Percentiles rank a stretch among this genome's conserved stretches.
Evolutionary conservation across 352 stramenopile species (phyloP).

Genomic region (Pythium pyrilobum): DNA sequence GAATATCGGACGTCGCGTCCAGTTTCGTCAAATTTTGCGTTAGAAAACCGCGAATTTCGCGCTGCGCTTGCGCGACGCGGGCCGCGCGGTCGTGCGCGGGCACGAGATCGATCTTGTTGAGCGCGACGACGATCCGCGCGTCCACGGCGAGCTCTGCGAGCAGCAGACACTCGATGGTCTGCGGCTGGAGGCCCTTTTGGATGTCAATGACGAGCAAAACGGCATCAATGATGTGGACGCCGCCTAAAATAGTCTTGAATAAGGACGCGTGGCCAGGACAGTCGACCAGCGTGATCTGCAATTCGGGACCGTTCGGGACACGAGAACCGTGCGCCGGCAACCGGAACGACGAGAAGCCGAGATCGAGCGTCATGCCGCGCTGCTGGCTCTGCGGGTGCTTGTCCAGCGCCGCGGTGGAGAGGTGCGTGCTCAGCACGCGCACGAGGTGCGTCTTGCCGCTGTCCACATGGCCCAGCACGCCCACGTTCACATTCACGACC

Average conservation of each 20-base stretch:
- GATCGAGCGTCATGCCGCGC: conserved; percentile 97
- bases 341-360: conserved; percentile 97
- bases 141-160: conserved; percentile 90
- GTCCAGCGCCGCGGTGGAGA: conserved; percentile 98
- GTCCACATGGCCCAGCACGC: conserved; percentile 98
- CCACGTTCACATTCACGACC: conserved; percentile 95
- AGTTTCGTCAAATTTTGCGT: conserved; percentile 26
- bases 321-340: conserved; percentile 26
- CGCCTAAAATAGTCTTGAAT: conserved; percentile 99
- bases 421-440: conserved; percentile 93
- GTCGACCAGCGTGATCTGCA: conserved; percentile 95
- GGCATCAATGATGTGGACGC: conserved; percentile 98
- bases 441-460: conserved; percentile 97
- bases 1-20: conserved; percentile 56
- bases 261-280: conserved; percentile 97
- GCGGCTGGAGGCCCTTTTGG: conserved; percentile 96
- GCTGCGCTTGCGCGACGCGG: conserved; percentile 55
- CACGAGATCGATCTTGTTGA: conserved; percentile 98
- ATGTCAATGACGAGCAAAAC: conserved; percentile 96
- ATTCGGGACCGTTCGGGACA: conserved; percentile 22
- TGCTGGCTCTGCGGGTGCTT: conserved; percentile 96
- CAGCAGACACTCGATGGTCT: conserved; percentile 98
- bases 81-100: conserved; percentile 47
- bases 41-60: conserved; percentile 66
- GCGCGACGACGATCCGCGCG: conserved; percentile 87